phyloP scores from a whole-genome alignment of 2,329 filamentous ascomycete species.

The Neofusicoccum kwambonambiense region DNA sequence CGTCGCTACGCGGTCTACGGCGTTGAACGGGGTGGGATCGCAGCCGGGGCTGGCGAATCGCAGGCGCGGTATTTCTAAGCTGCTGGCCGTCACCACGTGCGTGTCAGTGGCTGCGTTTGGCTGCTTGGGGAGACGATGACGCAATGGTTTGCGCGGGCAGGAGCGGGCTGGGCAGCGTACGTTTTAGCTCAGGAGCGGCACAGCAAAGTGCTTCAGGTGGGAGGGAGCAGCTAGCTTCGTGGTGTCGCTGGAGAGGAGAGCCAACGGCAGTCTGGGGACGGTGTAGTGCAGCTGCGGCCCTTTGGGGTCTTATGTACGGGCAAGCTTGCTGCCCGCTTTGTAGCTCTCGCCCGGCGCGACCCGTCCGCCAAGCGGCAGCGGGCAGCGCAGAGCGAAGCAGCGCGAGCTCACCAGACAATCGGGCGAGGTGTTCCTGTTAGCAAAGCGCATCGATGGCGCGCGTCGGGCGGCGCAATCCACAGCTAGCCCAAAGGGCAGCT shows the following conservation, averaged over 20 bases:
- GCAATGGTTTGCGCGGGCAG: not conserved
- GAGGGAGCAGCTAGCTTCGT: too few relatives aligned
- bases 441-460: not conserved
- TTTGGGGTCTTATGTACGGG: slow-evolving; percentile 1
- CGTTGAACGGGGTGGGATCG: not conserved
- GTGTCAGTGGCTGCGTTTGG: not conserved
- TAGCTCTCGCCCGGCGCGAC: not conserved
- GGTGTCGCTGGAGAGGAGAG: not conserved
- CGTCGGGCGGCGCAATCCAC: not conserved
- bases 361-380: not conserved
- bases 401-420: slow-evolving; percentile 9
- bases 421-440: slow-evolving; percentile 6
- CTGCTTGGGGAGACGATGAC: not conserved
- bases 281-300: not conserved
- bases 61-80: slow-evolving; percentile 6
- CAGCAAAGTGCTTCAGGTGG: not conserved
- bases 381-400: not conserved
- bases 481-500: slow-evolving; percentile 11
- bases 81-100: not conserved
- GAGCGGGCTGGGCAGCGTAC: slow-evolving; percentile 1
- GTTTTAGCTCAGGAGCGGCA: not conserved
- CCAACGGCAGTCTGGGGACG: not conserved
- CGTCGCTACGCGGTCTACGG: not conserved
- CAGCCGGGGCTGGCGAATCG: slow-evolving; percentile 4
- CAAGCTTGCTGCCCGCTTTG: not conserved